These are phyloP conservation scores for Leavenworthia alabamica DNA, from an alignment of 345 rosid genomes.

Conservation along the genomic window DNA sequence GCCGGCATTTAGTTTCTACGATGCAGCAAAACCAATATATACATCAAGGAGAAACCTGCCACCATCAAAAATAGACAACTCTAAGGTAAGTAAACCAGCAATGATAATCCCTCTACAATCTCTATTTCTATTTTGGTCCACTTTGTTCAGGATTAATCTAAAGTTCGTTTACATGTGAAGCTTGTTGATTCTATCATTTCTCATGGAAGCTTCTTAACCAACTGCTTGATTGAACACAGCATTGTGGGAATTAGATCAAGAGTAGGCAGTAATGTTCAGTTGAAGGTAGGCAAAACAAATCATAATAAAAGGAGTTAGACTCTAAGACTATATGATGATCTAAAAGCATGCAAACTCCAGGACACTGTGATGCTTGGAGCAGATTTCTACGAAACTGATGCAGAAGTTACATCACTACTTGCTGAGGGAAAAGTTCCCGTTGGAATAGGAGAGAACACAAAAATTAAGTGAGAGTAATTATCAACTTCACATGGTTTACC, in stretches of 20 bases:
- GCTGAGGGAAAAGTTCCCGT: slow-evolving; percentile 70
- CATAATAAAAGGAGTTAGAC: background rate
- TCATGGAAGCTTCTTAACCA: slow-evolving; percentile 77
- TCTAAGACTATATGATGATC: slow-evolving; percentile 3
- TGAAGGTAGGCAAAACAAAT: slow-evolving; percentile 46
- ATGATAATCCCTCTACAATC: background rate
- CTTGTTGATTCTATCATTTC: slow-evolving; percentile 79
- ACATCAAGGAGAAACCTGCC: slow-evolving; percentile 95
- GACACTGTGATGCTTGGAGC: slow-evolving; percentile 96
- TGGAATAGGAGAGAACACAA: slow-evolving; percentile 83
- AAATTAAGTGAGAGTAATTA: slow-evolving; percentile 46
- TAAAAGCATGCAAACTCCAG: slow-evolving; percentile 34
- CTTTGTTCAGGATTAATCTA: background rate
- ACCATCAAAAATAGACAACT: slow-evolving; percentile 63
- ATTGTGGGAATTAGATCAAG: slow-evolving; percentile 89
- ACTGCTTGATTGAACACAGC: slow-evolving; percentile 75
- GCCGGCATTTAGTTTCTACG: slow-evolving; percentile 85
- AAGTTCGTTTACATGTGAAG: slow-evolving; percentile 33
- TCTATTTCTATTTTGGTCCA: background rate
- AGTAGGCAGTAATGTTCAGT: slow-evolving; percentile 60
- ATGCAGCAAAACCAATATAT: slow-evolving; percentile 80
- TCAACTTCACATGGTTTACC: slow-evolving; percentile 13
- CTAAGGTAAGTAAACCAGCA: slow-evolving; percentile 47
- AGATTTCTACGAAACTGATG: slow-evolving; percentile 77
- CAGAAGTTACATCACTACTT: slow-evolving; percentile 48